These are phyloP conservation scores for Polygonum aviculare DNA, from an alignment of 148 eudicot species.

Conservation along the genomic window DNA sequence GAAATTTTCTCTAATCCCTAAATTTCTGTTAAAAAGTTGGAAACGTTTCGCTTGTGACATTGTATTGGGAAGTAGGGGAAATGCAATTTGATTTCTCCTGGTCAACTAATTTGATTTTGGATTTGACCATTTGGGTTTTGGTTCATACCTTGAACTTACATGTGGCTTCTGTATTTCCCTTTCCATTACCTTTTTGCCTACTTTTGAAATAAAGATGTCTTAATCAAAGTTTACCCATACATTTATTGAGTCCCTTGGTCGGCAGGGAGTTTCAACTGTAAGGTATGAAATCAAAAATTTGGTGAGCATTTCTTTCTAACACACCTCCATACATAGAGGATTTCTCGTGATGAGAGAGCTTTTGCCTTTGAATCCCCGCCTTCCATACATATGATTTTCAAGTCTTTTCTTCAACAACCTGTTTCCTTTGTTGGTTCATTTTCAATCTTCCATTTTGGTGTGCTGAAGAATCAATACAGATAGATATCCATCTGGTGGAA, in stretches of 20 bases:
- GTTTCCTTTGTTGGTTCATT: neutral
- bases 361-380: neutral
- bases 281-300: neutral
- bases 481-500: neutral
- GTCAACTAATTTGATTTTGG: neutral
- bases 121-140: constrained; percentile 6
- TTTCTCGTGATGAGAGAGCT: neutral
- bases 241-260: neutral
- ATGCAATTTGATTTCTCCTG: neutral
- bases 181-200: neutral
- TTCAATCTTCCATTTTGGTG: neutral
- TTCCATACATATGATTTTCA: neutral
- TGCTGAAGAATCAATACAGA: neutral
- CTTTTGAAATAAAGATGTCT: neutral
- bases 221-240: neutral
- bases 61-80: neutral
- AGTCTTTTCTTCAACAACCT: neutral
- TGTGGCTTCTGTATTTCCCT: neutral
- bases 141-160: neutral
- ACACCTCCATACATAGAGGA: neutral
- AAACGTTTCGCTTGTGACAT: neutral
- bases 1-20: neutral
- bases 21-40: neutral
- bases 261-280: neutral
- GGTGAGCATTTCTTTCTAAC: constrained; percentile 3